Conservation (phyloP, 1,284 basidiomycete species). For the Rhodotorula mucilaginosa region DNA sequence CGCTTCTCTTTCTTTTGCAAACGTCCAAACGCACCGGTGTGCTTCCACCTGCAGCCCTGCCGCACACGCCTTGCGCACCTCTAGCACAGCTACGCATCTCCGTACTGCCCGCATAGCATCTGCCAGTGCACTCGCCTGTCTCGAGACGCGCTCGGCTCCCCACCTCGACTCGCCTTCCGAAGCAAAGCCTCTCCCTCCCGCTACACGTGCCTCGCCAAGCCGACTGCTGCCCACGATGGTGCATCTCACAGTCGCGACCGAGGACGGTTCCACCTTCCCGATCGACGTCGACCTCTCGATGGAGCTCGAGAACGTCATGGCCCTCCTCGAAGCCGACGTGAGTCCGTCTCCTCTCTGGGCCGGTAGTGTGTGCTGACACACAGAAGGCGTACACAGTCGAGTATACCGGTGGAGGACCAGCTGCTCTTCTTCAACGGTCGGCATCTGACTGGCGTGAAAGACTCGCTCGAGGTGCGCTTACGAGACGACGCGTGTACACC, state of each 20-base stretch:
- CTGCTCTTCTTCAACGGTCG: constrained; percentile 64
- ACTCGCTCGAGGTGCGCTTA: constrained; percentile 59
- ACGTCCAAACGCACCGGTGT: no score
- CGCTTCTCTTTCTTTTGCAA: neutral
- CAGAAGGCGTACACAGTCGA: constrained; percentile 56
- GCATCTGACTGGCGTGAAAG: constrained; percentile 63
- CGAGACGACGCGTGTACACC: neutral
- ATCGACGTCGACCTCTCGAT: constrained; percentile 83
- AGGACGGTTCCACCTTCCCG: constrained; percentile 65
- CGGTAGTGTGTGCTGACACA: neutral
- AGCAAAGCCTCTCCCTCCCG: neutral
- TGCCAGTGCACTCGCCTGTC: neutral
- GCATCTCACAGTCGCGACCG: constrained; percentile 76
- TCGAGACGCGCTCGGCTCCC: neutral
- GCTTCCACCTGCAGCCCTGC: neutral
- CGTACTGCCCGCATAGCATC: neutral
- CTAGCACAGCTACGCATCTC: neutral
- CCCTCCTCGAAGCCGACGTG: constrained; percentile 84
- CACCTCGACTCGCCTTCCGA: neutral
- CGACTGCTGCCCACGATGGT: constrained; percentile 51
- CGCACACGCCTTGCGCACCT: neutral
- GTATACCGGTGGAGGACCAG: constrained; percentile 67
- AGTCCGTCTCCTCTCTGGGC: neutral
- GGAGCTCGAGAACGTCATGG: constrained; percentile 83
- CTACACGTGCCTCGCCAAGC: neutral